A percentile compares a stretch with the other conserved stretches of the same genome.
These are phyloP conservation scores for Apiospora hydei DNA, from an alignment of 2,329 filamentous ascomycete species.

Conservation along the genomic window DNA sequence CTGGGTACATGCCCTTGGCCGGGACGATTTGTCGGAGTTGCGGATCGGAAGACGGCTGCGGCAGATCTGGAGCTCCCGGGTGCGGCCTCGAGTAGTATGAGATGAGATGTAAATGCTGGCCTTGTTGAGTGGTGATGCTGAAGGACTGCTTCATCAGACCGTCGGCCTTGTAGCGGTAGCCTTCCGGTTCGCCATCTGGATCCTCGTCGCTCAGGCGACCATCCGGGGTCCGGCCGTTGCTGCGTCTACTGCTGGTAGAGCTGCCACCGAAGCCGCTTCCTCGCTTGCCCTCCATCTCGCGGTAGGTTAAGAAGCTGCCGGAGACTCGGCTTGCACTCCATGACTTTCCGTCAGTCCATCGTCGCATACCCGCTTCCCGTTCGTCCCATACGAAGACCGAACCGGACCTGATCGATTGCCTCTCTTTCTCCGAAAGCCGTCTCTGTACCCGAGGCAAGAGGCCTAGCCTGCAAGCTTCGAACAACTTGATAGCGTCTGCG, in stretches of 20 bases:
- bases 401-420: constrained; percentile 93
- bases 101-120: constrained; percentile 95
- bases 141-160: constrained; percentile 99
- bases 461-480: constrained; percentile 92
- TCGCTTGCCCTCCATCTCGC: constrained; percentile 98
- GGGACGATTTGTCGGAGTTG: constrained; percentile 82
- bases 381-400: constrained; percentile 99
- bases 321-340: constrained; percentile 98
- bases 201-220: constrained; percentile 86
- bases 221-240: constrained; percentile 80
- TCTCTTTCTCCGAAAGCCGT: constrained; percentile 93
- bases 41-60: constrained; percentile 83
- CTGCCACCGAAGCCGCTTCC: constrained; percentile 75
- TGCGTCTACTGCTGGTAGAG: constrained; percentile 48
- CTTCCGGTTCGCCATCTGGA: constrained; percentile 84
- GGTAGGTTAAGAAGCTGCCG: constrained; percentile 95
- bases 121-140: constrained; percentile 90
- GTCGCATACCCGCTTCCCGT: constrained; percentile 94
- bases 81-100: constrained; percentile 92
- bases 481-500: constrained; percentile 96
- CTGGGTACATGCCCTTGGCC: constrained; percentile 94
- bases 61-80: constrained; percentile 73
- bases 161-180: constrained; percentile 93
- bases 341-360: constrained; percentile 98
- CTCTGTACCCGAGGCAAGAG: constrained; percentile 91